Evolutionary conservation across 371 early-diverging fungal species (phyloP), one percentile per base, ranked within the genome.

Genomic region (Haplosporangium sp.): DNA sequence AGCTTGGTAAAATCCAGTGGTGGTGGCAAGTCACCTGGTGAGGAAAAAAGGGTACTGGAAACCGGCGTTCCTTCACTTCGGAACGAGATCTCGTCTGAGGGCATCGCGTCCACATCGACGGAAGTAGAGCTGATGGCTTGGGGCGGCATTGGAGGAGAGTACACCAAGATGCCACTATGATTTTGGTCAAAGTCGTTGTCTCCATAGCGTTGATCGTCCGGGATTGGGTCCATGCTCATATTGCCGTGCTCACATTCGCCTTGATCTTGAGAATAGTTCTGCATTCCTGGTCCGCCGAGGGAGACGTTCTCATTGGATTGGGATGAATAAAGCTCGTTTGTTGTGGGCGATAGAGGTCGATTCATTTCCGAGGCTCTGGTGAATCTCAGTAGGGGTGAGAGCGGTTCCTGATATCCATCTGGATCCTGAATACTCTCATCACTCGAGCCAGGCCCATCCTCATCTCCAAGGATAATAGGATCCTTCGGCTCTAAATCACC

Each of bases 1-100:
- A 75, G 36, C 18, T 69, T 62, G 9, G 52, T 55, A 29, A 69
- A 69, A 55, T 75, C 76, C 51, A 75, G 42, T 0, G 67, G 70
- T n/a, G 76, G 70, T 20, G 76, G 76, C 42, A 75, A 52, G n/a
- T 41, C 51, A 1, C 41, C 36, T 16, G 74, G 61, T 20, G 69
- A 58, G 1, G 66, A 68, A 20, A 57, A 42, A 9, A 36, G 23
- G 16, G 52, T 37, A 37, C 51, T n/a, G 12, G 51, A 43, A 45
- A 16, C 29, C 2, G 67, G 29, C 20, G 58, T 13, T 5, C 54
- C 55, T 14, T 70, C 59, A n/a, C n/a, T n/a, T n/a, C n/a, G n/a
- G n/a, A n/a, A n/a, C n/a, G n/a, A n/a, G n/a, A n/a, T n/a, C n/a
- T n/a, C n/a, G n/a, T n/a, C n/a, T n/a, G n/a, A n/a, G n/a, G n/a